Percentiles rank a stretch among this genome's conserved stretches.
These are phyloP conservation scores for Cryptosporidium viatorum DNA, from an alignment of 169 alveolate genomes.

Conservation along the genomic window DNA sequence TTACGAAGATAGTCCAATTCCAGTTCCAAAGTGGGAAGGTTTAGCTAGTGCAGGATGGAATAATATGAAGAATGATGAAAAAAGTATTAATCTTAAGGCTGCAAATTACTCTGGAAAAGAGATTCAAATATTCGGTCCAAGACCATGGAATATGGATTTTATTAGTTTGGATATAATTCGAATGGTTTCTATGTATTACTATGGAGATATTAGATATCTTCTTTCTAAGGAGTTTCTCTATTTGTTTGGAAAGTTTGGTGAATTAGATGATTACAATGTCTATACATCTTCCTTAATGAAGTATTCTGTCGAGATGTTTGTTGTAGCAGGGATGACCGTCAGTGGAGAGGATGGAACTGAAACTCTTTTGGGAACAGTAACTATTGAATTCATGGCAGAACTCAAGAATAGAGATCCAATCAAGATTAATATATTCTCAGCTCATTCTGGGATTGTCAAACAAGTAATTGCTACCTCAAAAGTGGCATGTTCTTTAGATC, in stretches of 20 bases:
- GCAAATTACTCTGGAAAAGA: conserved; percentile 30
- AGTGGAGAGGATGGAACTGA: conserved; percentile 21
- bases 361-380: conserved; percentile 33
- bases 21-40: conserved; percentile 56
- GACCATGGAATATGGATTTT: conserved; percentile 72
- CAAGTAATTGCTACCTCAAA: conserved; percentile 28
- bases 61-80: conserved; percentile 2
- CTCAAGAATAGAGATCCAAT: background rate
- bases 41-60: conserved; percentile 40
- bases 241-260: conserved; percentile 6
- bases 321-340: conserved; percentile 40
- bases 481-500: conserved; percentile 43
- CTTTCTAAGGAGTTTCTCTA: conserved; percentile 21
- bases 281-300: conserved; percentile 3
- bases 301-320: conserved; percentile 43
- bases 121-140: conserved; percentile 61
- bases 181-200: background rate
- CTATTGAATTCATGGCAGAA: conserved; percentile 1
- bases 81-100: background rate
- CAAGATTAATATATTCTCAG: conserved; percentile 8
- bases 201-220: conserved; percentile 19
- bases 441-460: conserved; percentile 23
- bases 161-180: conserved; percentile 27
- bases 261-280: background rate
- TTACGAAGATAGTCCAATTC: background rate